Evolutionary conservation across 306 rosid species (phyloP).

Genomic region (Gastrolobium bilobum): DNA sequence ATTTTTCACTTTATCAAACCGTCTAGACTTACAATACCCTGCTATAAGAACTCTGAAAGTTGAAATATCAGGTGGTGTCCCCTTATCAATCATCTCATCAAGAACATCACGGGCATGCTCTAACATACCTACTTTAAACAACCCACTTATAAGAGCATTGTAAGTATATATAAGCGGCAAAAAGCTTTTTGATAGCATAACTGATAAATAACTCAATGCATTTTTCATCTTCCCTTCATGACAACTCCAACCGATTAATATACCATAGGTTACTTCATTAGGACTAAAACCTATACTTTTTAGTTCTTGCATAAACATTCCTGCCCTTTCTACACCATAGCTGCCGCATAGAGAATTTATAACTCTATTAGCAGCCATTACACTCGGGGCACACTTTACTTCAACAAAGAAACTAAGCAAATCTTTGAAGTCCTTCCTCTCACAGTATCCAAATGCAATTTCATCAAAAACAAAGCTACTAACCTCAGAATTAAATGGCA

Average conservation of each 20-base stretch:
- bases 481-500: slow-evolving; percentile 55
- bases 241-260: slow-evolving; percentile 90
- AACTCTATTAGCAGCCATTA: slow-evolving; percentile 72
- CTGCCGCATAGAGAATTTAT: slow-evolving; percentile 63
- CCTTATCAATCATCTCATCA: slow-evolving; percentile 87
- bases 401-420: slow-evolving; percentile 77
- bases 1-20: slow-evolving; percentile 71
- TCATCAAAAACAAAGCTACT: slow-evolving; percentile 66
- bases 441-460: slow-evolving; percentile 83
- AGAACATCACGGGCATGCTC: slow-evolving; percentile 62
- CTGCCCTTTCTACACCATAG: slow-evolving; percentile 71
- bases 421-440: slow-evolving; percentile 85
- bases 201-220: slow-evolving; percentile 68
- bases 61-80: slow-evolving; percentile 64
- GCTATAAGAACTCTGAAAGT: slow-evolving; percentile 82
- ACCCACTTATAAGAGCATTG: slow-evolving; percentile 79
- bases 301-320: slow-evolving; percentile 62
- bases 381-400: slow-evolving; percentile 63
- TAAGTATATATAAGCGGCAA: slow-evolving; percentile 66
- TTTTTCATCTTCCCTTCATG: slow-evolving; percentile 63
- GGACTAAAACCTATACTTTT: slow-evolving; percentile 68
- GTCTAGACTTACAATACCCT: slow-evolving; percentile 81
- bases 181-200: slow-evolving; percentile 59
- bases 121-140: slow-evolving; percentile 74
- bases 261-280: slow-evolving; percentile 82